A percentile compares a stretch with the other conserved stretches of the same genome.
Evolutionary conservation across 495 filamentous ascomycete species (phyloP).

Genomic region (Umbilicaria muhlenbergii): DNA sequence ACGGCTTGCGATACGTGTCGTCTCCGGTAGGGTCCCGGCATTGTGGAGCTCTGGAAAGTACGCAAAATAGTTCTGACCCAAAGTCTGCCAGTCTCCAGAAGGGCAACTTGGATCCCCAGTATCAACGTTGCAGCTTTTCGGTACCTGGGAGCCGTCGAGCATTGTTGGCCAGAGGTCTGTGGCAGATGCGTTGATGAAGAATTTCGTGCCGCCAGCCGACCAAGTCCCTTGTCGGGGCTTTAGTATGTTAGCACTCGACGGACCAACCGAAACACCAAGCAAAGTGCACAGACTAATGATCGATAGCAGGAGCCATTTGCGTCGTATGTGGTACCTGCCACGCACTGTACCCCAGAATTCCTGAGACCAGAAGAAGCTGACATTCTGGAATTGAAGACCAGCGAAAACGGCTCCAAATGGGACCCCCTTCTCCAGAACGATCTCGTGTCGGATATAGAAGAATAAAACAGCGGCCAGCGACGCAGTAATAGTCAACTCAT

Average conservation of each 20-base stretch:
- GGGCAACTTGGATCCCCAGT: not conserved
- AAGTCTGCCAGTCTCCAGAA: slow-evolving; percentile 1
- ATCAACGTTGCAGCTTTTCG: not conserved
- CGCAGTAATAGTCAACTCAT: slow-evolving; percentile 12
- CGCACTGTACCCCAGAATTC: slow-evolving; percentile 8
- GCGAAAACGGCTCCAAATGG: slow-evolving; percentile 11
- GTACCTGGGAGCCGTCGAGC: slow-evolving; percentile 1
- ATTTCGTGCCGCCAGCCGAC: slow-evolving; percentile 12
- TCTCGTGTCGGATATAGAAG: slow-evolving; percentile 6
- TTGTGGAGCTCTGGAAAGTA: not conserved
- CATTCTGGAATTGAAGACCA: slow-evolving; percentile 8
- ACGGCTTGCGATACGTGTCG: not conserved
- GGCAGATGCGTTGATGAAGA: slow-evolving; percentile 10
- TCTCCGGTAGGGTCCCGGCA: not conserved
- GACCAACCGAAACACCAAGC: slow-evolving; percentile 8
- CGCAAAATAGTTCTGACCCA: not conserved
- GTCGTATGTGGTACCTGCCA: not conserved
- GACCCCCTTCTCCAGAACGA: slow-evolving; percentile 1
- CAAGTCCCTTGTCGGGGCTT: slow-evolving; percentile 9
- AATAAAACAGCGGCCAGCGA: slow-evolving; percentile 12
- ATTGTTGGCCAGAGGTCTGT: slow-evolving; percentile 6
- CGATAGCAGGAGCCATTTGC: not conserved
- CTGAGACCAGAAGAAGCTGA: slow-evolving; percentile 14
- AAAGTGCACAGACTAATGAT: not conserved
- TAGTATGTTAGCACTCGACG: slow-evolving; percentile 13